phyloP scores from a whole-genome alignment of 148 eudicot genomes.

The Cornus florida region DNA sequence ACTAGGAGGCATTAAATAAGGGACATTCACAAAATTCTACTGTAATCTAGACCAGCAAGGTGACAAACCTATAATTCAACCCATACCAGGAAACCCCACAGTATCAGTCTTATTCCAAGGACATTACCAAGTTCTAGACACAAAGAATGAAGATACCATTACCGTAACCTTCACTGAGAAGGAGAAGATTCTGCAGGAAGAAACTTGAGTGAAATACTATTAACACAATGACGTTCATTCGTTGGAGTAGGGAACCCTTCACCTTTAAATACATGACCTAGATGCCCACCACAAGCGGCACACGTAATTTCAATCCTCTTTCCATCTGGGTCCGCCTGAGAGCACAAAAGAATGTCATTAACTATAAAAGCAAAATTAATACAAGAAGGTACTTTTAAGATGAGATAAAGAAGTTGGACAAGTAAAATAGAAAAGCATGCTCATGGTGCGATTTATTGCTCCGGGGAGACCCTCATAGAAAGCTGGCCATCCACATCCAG shows the following conservation, averaged over 20 bases:
- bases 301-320: constrained; percentile 79
- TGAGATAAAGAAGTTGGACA: not conserved
- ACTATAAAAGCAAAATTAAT: too few relatives aligned
- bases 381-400: too few relatives aligned
- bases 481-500: constrained; percentile 97
- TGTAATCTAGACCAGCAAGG: not conserved
- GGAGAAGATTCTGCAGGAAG: constrained; percentile 39
- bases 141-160: constrained; percentile 2
- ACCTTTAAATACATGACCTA: constrained; percentile 95
- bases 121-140: not conserved
- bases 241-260: constrained; percentile 87
- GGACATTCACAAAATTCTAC: not conserved
- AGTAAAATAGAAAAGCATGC: constrained; percentile 13
- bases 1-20: too few relatives aligned
- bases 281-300: constrained; percentile 97
- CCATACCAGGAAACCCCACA: not conserved
- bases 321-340: constrained; percentile 87
- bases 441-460: constrained; percentile 71
- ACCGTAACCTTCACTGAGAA: constrained; percentile 8
- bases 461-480: constrained; percentile 88
- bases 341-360: constrained; percentile 8
- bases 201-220: constrained; percentile 77
- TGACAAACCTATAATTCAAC: not conserved
- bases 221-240: constrained; percentile 90
- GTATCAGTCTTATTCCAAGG: not conserved